Base-by-base conservation (phyloP, 1,139 yeast species). In the Yamadazyma siamensis region DNA sequence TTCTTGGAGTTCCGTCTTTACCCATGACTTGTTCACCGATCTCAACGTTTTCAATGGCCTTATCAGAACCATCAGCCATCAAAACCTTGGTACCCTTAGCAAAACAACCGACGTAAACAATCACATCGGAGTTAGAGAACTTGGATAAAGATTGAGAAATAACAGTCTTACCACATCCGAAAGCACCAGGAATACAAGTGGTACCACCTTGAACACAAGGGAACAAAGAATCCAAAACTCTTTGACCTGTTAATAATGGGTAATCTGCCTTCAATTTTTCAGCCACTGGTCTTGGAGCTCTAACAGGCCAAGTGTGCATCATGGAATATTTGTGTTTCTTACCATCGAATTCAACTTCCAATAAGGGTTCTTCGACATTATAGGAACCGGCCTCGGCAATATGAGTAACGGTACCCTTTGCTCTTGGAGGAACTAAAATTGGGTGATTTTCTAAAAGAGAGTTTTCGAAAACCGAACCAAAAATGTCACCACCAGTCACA, bases 191-290 rank as follows among this genome's bases (percentile, higher is more conserved):
- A 59, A 91, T 91, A 81, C 98, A 94, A 25, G 99, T 91, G 31
- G 99, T 91, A 72, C 99, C 99, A 70, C 99, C 98, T 72, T 94
- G 98, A 49, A 94, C 99, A 77, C 95, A 86, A 32, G 99, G 98
- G 77, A 91, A 94, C 46, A 91, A 76, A 22, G 98, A 82, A 62
- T 91, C 99, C 62, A 91, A 75, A 34, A 91, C 99, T 75, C 98
- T 86, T 71, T 91, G 99, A 51, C 99, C 99, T 20, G 99, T 91
- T 52, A 91, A 75, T 52, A 94, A 75, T 35, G 99, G 99, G 60
- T 83, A 77, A 61, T 89, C 91, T 28, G 98, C 97, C 36, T 94
- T 68, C 43, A 87, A 67, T 59, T 89, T 88, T 59, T 87, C 94
- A 33, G 96, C 84, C 31, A 89, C 97, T 13, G 99, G 98, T 68